Percentiles rank a stretch among this genome's conserved stretches.
Evolutionary conservation across 306 rosid genomes (phyloP).

Genomic region (Hippophae rhamnoides): DNA sequence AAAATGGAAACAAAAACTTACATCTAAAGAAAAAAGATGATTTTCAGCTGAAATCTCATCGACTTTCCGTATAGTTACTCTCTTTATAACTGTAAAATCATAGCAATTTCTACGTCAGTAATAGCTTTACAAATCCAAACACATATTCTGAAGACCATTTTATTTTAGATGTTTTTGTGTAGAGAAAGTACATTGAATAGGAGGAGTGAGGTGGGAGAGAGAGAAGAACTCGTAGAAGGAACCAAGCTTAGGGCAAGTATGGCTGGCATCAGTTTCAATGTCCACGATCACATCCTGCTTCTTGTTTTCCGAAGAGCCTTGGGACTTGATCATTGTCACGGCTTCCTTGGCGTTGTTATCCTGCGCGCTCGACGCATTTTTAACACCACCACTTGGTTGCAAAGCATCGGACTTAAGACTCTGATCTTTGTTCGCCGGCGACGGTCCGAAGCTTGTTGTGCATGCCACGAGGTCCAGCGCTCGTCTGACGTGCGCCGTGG

Average conservation of each 20-base stretch:
- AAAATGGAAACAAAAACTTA: slow-evolving; percentile 13
- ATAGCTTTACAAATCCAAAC: background rate
- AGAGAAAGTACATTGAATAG: slow-evolving; percentile 59
- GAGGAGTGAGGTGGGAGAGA: slow-evolving; percentile 76
- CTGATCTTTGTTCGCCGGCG: slow-evolving; percentile 35
- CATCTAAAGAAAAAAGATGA: slow-evolving; percentile 77
- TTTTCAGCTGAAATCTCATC: slow-evolving; percentile 58
- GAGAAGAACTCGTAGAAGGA: slow-evolving; percentile 93
- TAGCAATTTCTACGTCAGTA: background rate
- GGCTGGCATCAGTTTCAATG: slow-evolving; percentile 57
- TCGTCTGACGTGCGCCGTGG: slow-evolving; percentile 73
- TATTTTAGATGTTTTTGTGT: background rate
- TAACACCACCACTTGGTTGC: slow-evolving; percentile 9
- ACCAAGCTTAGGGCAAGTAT: slow-evolving; percentile 71
- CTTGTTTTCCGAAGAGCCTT: slow-evolving; percentile 15
- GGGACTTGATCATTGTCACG: slow-evolving; percentile 19
- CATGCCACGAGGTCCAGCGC: slow-evolving; percentile 77
- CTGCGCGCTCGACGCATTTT: slow-evolving; percentile 26
- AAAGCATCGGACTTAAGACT: slow-evolving; percentile 28
- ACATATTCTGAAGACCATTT: background rate
- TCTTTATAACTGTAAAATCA: slow-evolving; percentile 58
- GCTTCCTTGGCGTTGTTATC: slow-evolving; percentile 39
- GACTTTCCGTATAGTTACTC: slow-evolving; percentile 41
- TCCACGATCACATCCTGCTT: slow-evolving; percentile 40
- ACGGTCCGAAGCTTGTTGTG: slow-evolving; percentile 71